Base-by-base conservation (phyloP, 805 yeast species). In the Ogataea pini region DNA sequence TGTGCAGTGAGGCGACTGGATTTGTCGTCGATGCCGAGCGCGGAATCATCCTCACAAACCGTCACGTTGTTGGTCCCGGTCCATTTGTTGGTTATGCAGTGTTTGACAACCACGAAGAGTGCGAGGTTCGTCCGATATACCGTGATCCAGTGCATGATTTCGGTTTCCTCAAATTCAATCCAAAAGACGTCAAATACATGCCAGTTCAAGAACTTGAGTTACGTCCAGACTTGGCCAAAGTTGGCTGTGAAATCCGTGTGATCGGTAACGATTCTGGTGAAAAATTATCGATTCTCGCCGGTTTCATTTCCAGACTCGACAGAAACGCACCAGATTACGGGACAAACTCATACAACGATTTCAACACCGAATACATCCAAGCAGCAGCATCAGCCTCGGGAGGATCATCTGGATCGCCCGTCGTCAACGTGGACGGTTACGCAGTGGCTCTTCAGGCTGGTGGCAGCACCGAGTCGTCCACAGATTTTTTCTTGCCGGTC, bases 181-280 rank as follows among this genome's bases (percentile, higher is more conserved):
- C 96, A 9, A 60, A 64, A 16, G 73, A 72, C 14, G 78, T 91
- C 51, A 86, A 86, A 65, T 86, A 90, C 62, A 84, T 89, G 86
- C 66, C 77, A 40, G 76, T 91, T 4, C 75, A 76, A 43, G 85
- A 85, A 33, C 73, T 91, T 42, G 77, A 77, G 34, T 71, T 91
- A 46, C 76, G 78, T 55, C 97, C 97, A 0, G 92, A 88, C 14
- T 72, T 85, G 50, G 96, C 96, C 24, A 78, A 79, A 59, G 91
- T 91, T n/a, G 97, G 97, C 31, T 80, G 89, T 33, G 97, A 91
- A 64, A 90, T 91, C 61, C 78, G 97, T 60, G 96, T 91, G 24
- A 91, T 91, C 32, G 97, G 97, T 73, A 91, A 91, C 68, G 97
- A 91, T 71, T 95, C 96, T 12, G 97, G 97, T 62, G 97, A 91